phyloP scores from a whole-genome alignment of 2,329 filamentous ascomycete genomes.

The Ceratocystis cacaofunesta region DNA sequence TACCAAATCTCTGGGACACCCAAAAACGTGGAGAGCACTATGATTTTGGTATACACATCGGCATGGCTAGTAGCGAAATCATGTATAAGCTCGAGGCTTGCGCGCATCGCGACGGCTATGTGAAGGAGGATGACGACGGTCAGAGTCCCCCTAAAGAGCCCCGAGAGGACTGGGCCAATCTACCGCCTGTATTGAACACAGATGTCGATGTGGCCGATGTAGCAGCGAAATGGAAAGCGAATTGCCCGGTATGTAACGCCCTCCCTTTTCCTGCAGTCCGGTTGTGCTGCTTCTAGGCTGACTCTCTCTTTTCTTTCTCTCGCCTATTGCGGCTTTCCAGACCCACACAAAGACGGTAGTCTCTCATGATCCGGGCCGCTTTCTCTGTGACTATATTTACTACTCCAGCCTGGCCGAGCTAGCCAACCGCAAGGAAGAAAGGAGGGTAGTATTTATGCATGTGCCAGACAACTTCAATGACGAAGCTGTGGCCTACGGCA shows the following conservation, averaged over 20 bases:
- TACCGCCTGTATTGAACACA: constrained; percentile 41
- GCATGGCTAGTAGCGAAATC: constrained; percentile 53
- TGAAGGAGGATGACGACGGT: constrained; percentile 54
- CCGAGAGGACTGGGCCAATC: constrained; percentile 35
- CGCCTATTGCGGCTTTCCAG: constrained; percentile 20
- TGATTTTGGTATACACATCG: constrained; percentile 62
- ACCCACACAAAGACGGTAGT: constrained; percentile 36
- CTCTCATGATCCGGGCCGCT: constrained; percentile 56
- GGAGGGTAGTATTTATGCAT: constrained; percentile 54
- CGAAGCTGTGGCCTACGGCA: constrained; percentile 33
- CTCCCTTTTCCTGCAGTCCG: not conserved
- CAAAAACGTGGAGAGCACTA: constrained; percentile 26
- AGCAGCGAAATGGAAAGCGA: constrained; percentile 38
- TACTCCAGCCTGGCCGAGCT: constrained; percentile 51
- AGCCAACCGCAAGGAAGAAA: constrained; percentile 31
- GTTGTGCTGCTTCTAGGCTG: not conserved
- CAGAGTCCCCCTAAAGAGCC: constrained; percentile 37
- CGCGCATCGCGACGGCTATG: constrained; percentile 59
- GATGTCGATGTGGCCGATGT: constrained; percentile 45
- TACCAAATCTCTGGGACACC: constrained; percentile 47
- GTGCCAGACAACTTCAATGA: constrained; percentile 47
- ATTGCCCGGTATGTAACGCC: constrained; percentile 17
- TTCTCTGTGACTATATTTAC: constrained; percentile 67
- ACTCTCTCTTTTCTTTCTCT: not conserved
- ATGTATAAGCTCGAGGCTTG: constrained; percentile 57